Evolutionary conservation across 768 basidiomycete species (phyloP), one percentile per base, ranked within the genome.

Genomic region (Suillus hirtellus): DNA sequence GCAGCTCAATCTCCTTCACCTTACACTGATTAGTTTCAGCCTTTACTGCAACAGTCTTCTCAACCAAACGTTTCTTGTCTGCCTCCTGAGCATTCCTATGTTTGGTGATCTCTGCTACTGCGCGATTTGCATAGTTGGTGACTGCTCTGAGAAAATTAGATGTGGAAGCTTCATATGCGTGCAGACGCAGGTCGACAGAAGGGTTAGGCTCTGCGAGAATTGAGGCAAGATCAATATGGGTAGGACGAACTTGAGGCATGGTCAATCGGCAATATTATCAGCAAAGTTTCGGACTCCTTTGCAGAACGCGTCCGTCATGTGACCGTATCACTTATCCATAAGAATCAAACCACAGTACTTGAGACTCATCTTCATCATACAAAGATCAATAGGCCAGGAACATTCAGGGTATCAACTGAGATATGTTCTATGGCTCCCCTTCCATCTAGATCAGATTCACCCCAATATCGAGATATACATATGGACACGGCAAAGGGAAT

Each of bases 401-500:
- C 27, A 3, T 52, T 17, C 12, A 58, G 21, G 40, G 27, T n/a
- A 24, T 56, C 1, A 40, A 42, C 56, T 42, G 40, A 58, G 24
- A 42, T 42, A 10, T 31, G 17, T 3, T 42, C 1, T 31, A 58
- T 58, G 56, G 42, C 27, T 19, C 38, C 56, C 40, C 56, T 58
- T 17, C 21, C 24, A 58, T 31, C 56, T 40, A 40, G 56, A 27
- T 58, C 56, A 12, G 40, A 58, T 27, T 58, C 56, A 7, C 56
- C 75, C 21, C 71, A 73, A 54, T 76, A 78, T 68, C 79, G 75
- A 61, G 90, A 93, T 71, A 78, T 91, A 7, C 88, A 87, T 71
- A 93, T 94, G 93, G 85, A 87, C 66, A 92, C 93, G 1, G 86
- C 90, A 35, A 92, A 86, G 72, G 87, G 84, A 17, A 68, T 84